phyloP scores from a whole-genome alignment of 495 filamentous ascomycete species.

The Pyronema domesticum region DNA sequence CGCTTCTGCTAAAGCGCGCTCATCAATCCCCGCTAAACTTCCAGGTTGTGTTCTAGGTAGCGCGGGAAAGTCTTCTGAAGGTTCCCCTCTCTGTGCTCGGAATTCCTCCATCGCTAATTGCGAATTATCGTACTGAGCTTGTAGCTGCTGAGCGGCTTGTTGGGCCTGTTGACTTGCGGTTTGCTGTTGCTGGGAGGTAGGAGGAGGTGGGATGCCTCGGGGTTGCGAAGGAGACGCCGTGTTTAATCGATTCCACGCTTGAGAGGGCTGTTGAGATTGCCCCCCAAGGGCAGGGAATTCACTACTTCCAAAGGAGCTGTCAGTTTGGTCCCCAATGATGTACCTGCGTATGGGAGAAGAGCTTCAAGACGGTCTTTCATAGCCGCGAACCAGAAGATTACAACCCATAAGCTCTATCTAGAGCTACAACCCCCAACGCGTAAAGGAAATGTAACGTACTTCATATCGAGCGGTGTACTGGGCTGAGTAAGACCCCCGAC shows the following conservation, averaged over 20 bases:
- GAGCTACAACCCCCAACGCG: not conserved
- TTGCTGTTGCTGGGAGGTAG: not conserved
- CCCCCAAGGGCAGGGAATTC: constrained; percentile 24
- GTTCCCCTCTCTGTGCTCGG: constrained; percentile 8
- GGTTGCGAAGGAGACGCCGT: constrained; percentile 18
- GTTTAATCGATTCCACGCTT: constrained; percentile 23
- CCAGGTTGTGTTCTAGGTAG: not conserved
- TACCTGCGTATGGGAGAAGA: too few relatives aligned
- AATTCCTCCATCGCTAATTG: constrained; percentile 20
- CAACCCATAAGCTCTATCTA: not conserved
- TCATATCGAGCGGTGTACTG: constrained; percentile 21
- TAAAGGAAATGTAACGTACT: constrained; percentile 7
- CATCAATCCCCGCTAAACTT: not conserved
- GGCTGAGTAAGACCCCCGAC: constrained; percentile 18
- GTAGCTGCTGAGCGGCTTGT: constrained; percentile 2
- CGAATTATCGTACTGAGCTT: constrained; percentile 8
- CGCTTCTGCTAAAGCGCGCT: not conserved
- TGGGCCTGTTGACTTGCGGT: not conserved
- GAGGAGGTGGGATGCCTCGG: too few relatives aligned
- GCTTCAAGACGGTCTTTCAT: too few relatives aligned
- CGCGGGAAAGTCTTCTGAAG: constrained; percentile 1
- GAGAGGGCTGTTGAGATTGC: constrained; percentile 18
- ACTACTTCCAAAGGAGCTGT: constrained; percentile 1
- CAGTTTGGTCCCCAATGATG: too few relatives aligned
- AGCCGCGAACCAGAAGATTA: too few relatives aligned